Base-by-base conservation (phyloP, 2,329 filamentous ascomycete genomes). In the Xylaria sp. region DNA sequence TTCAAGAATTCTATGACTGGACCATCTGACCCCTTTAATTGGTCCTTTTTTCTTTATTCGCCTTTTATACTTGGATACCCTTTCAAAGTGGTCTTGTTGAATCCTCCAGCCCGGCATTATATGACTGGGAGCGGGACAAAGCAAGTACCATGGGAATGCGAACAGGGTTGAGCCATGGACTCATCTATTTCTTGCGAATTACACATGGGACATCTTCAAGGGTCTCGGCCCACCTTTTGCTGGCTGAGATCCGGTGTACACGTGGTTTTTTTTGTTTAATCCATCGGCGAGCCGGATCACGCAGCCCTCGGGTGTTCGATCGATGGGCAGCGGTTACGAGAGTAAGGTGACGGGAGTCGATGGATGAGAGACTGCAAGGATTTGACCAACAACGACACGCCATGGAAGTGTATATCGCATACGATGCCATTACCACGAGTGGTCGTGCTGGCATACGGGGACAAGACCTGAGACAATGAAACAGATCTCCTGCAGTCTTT, bases 1-100 rank as follows among this genome's bases (percentile, higher is more conserved):
- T 65, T 55, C 59, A 63, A 53, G 63, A 61, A 63, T 51, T 57
- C 57, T 54, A 74, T 68, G 72, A 74, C 62, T 69, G 62, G 65
- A 73, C 69, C 42, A 68, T 68, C 65, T 60, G 63, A 67, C 63
- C 66, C 66, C 65, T 68, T 70, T 70, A 67, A 39, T 61, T 54
- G 54, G 35, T 58, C 47, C 50, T 54, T 50, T 52, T 30, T 44
- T 34, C 44, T 50, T 53, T 65, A 67, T 69, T 62, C 51, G 65
- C 69, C 65, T 66, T 71, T 75, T 62, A 70, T 70, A 70, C 71
- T 77, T 76, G 75, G 76, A 78, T 78, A 78, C 76, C 76, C 76
- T 73, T 75, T 72, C 67, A 71, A 72, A 72, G 23, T 73, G 71
- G 69, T 66, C 59, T 61, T 58, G 66, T 66, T 63, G 65, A 58